These are phyloP conservation scores for Mediolabrus comicus DNA, from an alignment of 108 stramenopile species.

Conservation along the genomic window DNA sequence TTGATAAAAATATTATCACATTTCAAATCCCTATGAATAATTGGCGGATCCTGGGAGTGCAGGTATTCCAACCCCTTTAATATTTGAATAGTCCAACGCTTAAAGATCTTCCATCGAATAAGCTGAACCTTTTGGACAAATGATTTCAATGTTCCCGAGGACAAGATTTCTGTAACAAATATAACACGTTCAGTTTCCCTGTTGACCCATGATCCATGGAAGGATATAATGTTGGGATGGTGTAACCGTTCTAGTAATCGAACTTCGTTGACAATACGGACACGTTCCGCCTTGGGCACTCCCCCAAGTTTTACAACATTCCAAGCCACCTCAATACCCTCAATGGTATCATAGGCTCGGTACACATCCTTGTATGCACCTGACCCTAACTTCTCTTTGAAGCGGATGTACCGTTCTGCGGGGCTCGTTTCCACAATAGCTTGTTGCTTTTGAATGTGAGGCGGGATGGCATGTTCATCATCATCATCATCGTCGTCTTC, in stretches of 20 bases:
- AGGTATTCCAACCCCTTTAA: conserved; percentile 94
- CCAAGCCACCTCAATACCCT: conserved; percentile 99
- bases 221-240: conserved; percentile 96
- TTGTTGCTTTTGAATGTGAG: conserved; percentile 22
- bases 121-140: conserved; percentile 96
- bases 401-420: conserved; percentile 92
- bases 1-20: conserved; percentile 98
- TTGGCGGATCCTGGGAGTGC: conserved; percentile 96
- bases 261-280: conserved; percentile 97
- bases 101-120: conserved; percentile 95
- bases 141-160: conserved; percentile 88
- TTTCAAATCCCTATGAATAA: conserved; percentile 98
- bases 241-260: conserved; percentile 90
- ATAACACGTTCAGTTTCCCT: conserved; percentile 89
- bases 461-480: conserved; percentile 19
- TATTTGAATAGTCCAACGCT: conserved; percentile 95
- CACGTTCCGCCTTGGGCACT: conserved; percentile 84
- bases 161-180: conserved; percentile 96
- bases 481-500: conserved; percentile 38
- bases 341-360: conserved; percentile 94
- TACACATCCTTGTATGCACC: conserved; percentile 97
- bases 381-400: conserved; percentile 92
- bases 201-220: conserved; percentile 97
- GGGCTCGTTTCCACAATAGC: conserved; percentile 88
- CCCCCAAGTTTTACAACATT: conserved; percentile 91